Base-by-base conservation (phyloP, 148 eudicot genomes). In the Simmondsia chinensis region DNA sequence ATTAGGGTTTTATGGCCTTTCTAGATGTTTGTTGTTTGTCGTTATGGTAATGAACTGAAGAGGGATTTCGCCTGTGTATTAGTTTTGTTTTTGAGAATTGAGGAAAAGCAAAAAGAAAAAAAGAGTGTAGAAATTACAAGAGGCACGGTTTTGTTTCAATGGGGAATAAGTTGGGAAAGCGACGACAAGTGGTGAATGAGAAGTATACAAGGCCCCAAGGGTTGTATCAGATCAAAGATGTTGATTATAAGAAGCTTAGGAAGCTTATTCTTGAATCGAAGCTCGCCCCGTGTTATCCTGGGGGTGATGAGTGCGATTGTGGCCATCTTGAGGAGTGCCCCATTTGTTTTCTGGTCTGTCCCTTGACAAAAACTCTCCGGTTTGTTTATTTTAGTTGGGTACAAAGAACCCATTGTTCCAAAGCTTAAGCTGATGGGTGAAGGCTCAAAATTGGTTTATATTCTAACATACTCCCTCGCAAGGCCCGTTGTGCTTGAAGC, bases 171-270 rank as follows among this genome's bases (percentile, higher is more conserved):
- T 53, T 93, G 74, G 96, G 96, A 52, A 57, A 72, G 52, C 63
- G 77, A 59, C 50, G 79, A 50, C 96, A 93, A 33, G 79, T 65
- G 47, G 99, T 93, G 63, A 96, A 86, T 56, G 99, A 93, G 23
- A 86, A 86, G 87, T 93, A 70, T 47, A 93, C 99, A 5, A 73
- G 68, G 76, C 99, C 99, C 1, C 99, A 93, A 57, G 99, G 99
- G 39, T 58, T 93, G 64, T 93, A 93, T 66, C 94, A 77, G 57
- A 85, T 79, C 61, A 86, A 80, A 57, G 91, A 93, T 73, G 91
- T 93, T 57, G 99, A 93, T 77, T 81, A 72, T 32, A 93, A 93
- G 80, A 93, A 93, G 83, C 81, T 93, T 20, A 70, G 82, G 66
- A 93, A 93, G 75, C 94, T 93, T 43, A 93, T 93, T 46, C 84